Conservation (phyloP, 257 asterid genomes). For the Solanum chiquidenum region DNA sequence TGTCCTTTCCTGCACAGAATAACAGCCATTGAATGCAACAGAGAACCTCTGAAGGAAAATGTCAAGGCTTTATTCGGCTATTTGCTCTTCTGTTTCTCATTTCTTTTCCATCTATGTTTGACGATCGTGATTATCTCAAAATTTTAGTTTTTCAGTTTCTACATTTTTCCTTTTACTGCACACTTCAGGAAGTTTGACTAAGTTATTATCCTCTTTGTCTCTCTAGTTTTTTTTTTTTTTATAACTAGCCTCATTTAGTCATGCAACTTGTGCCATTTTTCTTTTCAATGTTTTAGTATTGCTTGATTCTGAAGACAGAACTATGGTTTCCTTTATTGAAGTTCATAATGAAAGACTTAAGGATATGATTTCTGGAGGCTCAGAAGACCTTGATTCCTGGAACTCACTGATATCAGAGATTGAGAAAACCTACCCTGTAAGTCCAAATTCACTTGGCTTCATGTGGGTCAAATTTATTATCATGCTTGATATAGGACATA, state of each 20-base stretch:
- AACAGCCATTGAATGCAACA: background rate
- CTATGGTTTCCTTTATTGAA: conserved; percentile 25
- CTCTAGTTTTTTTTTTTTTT: background rate
- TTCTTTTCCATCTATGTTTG: background rate
- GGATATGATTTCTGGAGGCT: conserved; percentile 40
- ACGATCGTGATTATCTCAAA: background rate
- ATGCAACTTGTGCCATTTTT: background rate
- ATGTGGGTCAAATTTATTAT: background rate
- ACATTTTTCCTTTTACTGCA: background rate
- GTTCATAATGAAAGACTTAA: conserved; percentile 35
- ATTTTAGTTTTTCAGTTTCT: background rate
- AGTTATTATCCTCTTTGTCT: background rate
- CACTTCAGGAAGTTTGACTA: background rate
- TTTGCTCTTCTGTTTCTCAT: background rate
- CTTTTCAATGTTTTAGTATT: conserved; percentile 1
- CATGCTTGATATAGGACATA: background rate
- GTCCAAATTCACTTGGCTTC: conserved; percentile 7
- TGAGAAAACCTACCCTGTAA: conserved; percentile 47
- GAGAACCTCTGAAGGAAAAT: background rate
- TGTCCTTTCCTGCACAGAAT: background rate
- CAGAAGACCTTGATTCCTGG: conserved; percentile 57
- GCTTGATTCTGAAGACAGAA: conserved; percentile 4
- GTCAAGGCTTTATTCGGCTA: background rate
- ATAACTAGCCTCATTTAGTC: background rate
- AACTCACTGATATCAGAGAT: conserved; percentile 47